Base-by-base conservation (phyloP, 1,284 basidiomycete genomes). In the Inonotus hispidus region DNA sequence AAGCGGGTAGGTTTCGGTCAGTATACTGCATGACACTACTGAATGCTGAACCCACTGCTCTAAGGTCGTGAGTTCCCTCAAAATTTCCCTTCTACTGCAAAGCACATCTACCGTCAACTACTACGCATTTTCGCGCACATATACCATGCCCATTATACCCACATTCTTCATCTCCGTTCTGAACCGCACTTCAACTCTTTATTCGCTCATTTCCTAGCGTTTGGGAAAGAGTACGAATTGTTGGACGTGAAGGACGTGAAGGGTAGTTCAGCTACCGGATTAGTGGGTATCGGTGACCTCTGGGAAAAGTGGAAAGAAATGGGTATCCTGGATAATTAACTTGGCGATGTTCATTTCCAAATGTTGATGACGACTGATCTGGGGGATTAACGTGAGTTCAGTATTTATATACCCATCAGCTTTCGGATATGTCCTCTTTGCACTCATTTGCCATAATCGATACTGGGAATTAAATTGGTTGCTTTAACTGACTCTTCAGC, bases 181-280 rank as follows among this genome's bases (percentile, higher is more conserved):
- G 96, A 98, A 71, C 95, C 95, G 0, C 95, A 98, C 74, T 95
- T 98, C 77, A 98, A 98, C 75, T 93, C 91, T n/a, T 83, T 98
- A 38, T 98, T 98, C 70, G 95, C 95, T 0, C 95, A 98, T 75
- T 98, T 96, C 77, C 79, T 98, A 53, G 92, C 95, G 0, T 98
- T 98, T 69, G 90, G 93, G 43, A 86, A 91, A 68, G 87, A 98
- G 67, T 99, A 98, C 71, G 91, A 97, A 70, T 76, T 99, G 39
- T 77, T 98, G 63, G 94, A 95, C 53, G 81, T 92, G 74, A 92
- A 93, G 72, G 94, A 95, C 66, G 85, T 96, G 70, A 89, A 89
- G 69, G 93, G 92, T 35, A 72, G 64, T 23, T 56, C 84, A 39
- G 69, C 82, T 2, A 79, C 80, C 56, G 74, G 82, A 5, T 75